Percentiles rank a stretch among this genome's conserved stretches.
These are phyloP conservation scores for Pyrenophora tritici-repentis DNA, from an alignment of 2,329 filamentous ascomycete species.

Conservation along the genomic window DNA sequence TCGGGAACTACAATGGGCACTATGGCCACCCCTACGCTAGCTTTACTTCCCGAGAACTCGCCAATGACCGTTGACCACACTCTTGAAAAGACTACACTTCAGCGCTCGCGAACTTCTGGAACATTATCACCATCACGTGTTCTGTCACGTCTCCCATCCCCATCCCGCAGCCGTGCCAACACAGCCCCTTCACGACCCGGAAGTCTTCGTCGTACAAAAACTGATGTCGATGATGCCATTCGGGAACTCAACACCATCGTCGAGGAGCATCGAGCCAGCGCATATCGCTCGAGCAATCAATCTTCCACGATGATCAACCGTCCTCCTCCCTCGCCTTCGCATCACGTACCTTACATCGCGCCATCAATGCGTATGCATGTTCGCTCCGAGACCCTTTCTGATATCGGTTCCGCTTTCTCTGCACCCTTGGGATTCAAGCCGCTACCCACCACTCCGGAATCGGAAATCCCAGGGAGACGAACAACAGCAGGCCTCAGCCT, in stretches of 20 bases:
- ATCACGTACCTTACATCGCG: slow-evolving; percentile 54
- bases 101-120: slow-evolving; percentile 35
- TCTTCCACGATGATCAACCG: slow-evolving; percentile 34
- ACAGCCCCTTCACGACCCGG: slow-evolving; percentile 43
- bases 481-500: slow-evolving; percentile 33
- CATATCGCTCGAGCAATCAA: slow-evolving; percentile 38
- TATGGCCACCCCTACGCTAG: slow-evolving; percentile 31
- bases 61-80: slow-evolving; percentile 24
- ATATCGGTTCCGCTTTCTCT: slow-evolving; percentile 55
- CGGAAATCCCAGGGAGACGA: slow-evolving; percentile 11
- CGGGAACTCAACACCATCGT: slow-evolving; percentile 56
- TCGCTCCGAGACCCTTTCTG: slow-evolving; percentile 54
- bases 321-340: slow-evolving; percentile 41
- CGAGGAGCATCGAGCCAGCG: slow-evolving; percentile 52
- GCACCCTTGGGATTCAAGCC: slow-evolving; percentile 43
- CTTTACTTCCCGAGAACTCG: slow-evolving; percentile 33
- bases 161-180: slow-evolving; percentile 43
- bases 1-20: slow-evolving; percentile 30
- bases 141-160: slow-evolving; percentile 40
- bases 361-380: slow-evolving; percentile 53
- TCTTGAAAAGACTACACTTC: slow-evolving; percentile 26
- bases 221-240: slow-evolving; percentile 53
- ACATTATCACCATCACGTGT: slow-evolving; percentile 30
- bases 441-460: slow-evolving; percentile 26
- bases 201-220: slow-evolving; percentile 45